phyloP scores from a whole-genome alignment of 805 yeast species.

The Torulaspora indica region DNA sequence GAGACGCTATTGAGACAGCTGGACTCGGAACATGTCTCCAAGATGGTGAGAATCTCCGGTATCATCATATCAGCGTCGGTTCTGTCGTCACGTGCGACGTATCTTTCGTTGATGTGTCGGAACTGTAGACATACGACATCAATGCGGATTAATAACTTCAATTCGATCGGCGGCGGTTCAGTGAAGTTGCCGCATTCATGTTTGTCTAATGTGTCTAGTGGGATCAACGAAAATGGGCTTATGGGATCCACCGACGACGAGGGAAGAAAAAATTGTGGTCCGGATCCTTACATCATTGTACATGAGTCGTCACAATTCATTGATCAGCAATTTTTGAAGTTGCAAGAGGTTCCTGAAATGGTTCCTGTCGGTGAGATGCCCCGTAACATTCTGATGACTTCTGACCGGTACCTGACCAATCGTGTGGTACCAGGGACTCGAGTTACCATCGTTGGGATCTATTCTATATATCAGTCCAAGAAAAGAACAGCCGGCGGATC shows the following conservation, averaged over 20 bases:
- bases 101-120: constrained; percentile 79
- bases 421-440: constrained; percentile 92
- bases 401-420: constrained; percentile 86
- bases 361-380: constrained; percentile 99
- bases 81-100: constrained; percentile 79
- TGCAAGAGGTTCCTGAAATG: constrained; percentile 97
- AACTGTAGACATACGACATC: constrained; percentile 77
- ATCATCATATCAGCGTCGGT: constrained; percentile 90
- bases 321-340: constrained; percentile 88
- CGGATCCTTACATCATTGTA: constrained; percentile 86
- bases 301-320: constrained; percentile 92
- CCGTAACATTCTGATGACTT: constrained; percentile 79
- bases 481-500: constrained; percentile 43
- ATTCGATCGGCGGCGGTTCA: constrained; percentile 32
- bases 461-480: constrained; percentile 81
- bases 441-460: constrained; percentile 87
- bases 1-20: constrained; percentile 72
- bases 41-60: constrained; percentile 87
- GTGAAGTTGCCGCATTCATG: constrained; percentile 35
- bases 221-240: constrained; percentile 10
- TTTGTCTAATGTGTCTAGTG: constrained; percentile 25
- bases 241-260: constrained; percentile 22
- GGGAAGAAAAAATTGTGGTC: constrained; percentile 57
- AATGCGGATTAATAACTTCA: constrained; percentile 40
- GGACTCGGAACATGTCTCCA: constrained; percentile 82